Percentiles rank a stretch among this genome's conserved stretches.
Conservation (phyloP, 768 basidiomycete genomes). For the Hygrocybe coccinea region DNA sequence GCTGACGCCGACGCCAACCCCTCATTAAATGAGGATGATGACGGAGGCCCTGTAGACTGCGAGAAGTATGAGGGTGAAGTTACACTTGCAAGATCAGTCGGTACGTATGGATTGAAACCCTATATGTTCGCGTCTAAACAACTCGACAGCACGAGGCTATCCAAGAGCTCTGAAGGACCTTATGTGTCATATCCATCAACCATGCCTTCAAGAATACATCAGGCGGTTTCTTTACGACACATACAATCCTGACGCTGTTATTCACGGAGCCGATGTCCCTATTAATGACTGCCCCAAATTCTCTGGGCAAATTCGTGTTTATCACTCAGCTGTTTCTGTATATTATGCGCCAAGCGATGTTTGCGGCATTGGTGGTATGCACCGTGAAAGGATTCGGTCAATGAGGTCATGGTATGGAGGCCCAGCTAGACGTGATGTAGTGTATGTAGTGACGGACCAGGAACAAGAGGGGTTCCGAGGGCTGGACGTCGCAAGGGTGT, state of each 20-base stretch:
- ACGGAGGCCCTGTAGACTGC: too few relatives aligned
- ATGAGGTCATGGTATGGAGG: conserved; percentile 19
- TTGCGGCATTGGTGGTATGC: conserved; percentile 13
- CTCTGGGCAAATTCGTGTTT: background rate
- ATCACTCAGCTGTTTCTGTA: background rate
- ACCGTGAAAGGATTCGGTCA: conserved; percentile 22
- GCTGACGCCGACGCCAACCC: background rate
- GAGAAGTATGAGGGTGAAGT: too few relatives aligned
- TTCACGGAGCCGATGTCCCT: background rate
- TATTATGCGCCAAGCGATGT: background rate
- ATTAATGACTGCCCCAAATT: conserved; percentile 7
- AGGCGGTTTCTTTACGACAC: conserved; percentile 24
- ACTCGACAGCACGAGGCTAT: background rate
- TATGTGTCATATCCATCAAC: too few relatives aligned
- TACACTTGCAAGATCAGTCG: too few relatives aligned
- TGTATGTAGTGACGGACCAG: conserved; percentile 18
- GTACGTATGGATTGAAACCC: too few relatives aligned
- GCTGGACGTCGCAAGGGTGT: conserved; percentile 23
- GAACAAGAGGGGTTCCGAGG: conserved; percentile 18
- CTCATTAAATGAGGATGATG: background rate
- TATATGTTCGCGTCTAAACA: too few relatives aligned
- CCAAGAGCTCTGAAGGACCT: background rate
- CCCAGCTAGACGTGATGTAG: conserved; percentile 19
- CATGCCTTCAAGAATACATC: conserved; percentile 14
- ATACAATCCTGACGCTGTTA: background rate